Evolutionary conservation across 305 asterid species (phyloP).

Genomic region (Galium porrigens): DNA sequence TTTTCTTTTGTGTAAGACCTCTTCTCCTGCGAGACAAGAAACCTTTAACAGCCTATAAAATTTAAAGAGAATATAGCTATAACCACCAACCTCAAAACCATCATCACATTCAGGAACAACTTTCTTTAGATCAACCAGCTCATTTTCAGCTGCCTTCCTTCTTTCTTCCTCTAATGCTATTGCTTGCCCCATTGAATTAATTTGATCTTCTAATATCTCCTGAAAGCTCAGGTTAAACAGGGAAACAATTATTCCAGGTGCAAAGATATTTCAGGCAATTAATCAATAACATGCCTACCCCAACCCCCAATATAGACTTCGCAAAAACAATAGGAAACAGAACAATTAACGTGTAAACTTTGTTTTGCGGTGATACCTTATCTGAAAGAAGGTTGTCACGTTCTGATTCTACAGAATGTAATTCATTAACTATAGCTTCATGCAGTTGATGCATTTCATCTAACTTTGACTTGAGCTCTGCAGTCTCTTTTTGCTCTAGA

Average conservation of each 20-base stretch:
- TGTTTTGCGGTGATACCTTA: constrained; percentile 35
- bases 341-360: not conserved
- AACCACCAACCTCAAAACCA: constrained; percentile 57
- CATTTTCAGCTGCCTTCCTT: constrained; percentile 60
- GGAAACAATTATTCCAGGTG: constrained; percentile 16
- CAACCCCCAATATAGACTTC: not conserved
- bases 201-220: constrained; percentile 40
- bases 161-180: constrained; percentile 51
- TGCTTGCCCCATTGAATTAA: constrained; percentile 35
- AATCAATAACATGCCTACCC: not conserved
- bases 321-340: not conserved
- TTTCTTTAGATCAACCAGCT: constrained; percentile 42
- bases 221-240: constrained; percentile 20
- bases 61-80: constrained; percentile 9
- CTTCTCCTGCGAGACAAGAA: constrained; percentile 49
- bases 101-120: constrained; percentile 73
- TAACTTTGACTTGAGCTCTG: constrained; percentile 39
- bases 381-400: constrained; percentile 39
- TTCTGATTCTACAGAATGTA: constrained; percentile 34
- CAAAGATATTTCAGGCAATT: not conserved
- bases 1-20: constrained; percentile 39
- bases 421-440: constrained; percentile 37
- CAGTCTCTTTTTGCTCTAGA: constrained; percentile 36
- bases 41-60: constrained; percentile 6
- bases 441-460: constrained; percentile 46